phyloP scores from a whole-genome alignment of 805 yeast species.

The Cephaloascus albidus region DNA sequence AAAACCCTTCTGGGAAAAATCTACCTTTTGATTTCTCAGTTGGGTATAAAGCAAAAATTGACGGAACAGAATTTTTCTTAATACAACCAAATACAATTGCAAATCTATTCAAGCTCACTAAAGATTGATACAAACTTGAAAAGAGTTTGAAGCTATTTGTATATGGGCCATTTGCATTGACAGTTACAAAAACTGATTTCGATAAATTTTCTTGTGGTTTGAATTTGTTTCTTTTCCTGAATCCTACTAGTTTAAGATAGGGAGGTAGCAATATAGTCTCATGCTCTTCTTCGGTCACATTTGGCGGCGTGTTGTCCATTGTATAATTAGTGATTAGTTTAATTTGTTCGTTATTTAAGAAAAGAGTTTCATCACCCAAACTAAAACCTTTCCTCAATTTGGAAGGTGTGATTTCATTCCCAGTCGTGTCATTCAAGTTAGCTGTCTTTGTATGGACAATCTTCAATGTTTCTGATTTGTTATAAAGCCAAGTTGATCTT shows the following conservation, averaged over 20 bases:
- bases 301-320: conserved; percentile 4
- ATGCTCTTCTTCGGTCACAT: conserved; percentile 2
- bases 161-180: conserved; percentile 46
- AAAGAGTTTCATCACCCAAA: conserved; percentile 37
- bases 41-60: conserved; percentile 51
- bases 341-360: conserved; percentile 25
- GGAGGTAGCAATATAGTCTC: conserved; percentile 21
- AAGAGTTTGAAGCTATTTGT: conserved; percentile 61
- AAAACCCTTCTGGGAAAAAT: conserved; percentile 62
- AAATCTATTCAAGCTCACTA: conserved; percentile 40
- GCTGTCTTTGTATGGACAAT: conserved; percentile 41
- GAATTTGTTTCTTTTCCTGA: conserved; percentile 36
- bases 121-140: conserved; percentile 53
- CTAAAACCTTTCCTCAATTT: conserved; percentile 26
- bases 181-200: conserved; percentile 56
- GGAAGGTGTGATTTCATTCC: conserved; percentile 26
- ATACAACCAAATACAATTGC: conserved; percentile 70
- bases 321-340: conserved; percentile 18
- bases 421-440: conserved; percentile 28
- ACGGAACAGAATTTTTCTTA: conserved; percentile 44
- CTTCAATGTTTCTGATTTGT: conserved; percentile 39
- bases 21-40: conserved; percentile 18
- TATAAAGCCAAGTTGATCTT: conserved; percentile 43
- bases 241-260: conserved; percentile 59
- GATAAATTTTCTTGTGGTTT: conserved; percentile 42